Base-by-base conservation (phyloP, 164 flowering plant genomes). In the Vitis amurensis region DNA sequence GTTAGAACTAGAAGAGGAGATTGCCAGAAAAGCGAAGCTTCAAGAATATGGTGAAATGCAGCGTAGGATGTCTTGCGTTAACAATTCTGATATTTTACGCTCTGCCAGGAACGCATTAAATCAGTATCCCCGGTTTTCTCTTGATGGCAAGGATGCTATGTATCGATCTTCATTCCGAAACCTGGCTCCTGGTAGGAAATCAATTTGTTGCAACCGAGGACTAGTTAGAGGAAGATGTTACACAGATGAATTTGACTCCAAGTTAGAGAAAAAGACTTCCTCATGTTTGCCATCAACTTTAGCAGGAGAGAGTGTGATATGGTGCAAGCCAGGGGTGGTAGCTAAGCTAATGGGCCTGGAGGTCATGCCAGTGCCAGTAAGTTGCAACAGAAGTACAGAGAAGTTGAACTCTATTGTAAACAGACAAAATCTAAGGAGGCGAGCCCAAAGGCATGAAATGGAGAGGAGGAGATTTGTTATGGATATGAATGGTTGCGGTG, bases 301-400 rank as follows among this genome's bases (percentile, higher is more conserved):
- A 6, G 95, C 79, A 1, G 97, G 96, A 52, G 87, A 89, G 68
- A 80, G 78, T 3, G 98, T 94, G 68, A 74, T 86, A 4, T 94
- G 98, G 97, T 87, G 96, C 79, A 84, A 86, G 71, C 94, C 98
- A 2, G 91, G 98, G 9, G 90, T 91, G 53, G 94, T 95, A 15
- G 93, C 91, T 2, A 90, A 85, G 82, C 58, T 95, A 69, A 92
- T 95, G 99, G 99, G 99, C 5, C 79, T 95, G 16, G 99, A 95
- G 9, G 91, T 87, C 2, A 75, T 95, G 79, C 98, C 98, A 3
- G 77, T 90, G 61, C 92, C 96, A 4, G 50, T 82, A 15, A 64
- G 58, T 10, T 63, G 68, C 5, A 76, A 62, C 19, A 56, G 50
- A 23, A 67, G 76, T 9, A 79, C 73, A 55, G 76, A 75, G 15